These are phyloP conservation scores for Calophaca sinica DNA, from an alignment of 306 rosid genomes.

Conservation along the genomic window DNA sequence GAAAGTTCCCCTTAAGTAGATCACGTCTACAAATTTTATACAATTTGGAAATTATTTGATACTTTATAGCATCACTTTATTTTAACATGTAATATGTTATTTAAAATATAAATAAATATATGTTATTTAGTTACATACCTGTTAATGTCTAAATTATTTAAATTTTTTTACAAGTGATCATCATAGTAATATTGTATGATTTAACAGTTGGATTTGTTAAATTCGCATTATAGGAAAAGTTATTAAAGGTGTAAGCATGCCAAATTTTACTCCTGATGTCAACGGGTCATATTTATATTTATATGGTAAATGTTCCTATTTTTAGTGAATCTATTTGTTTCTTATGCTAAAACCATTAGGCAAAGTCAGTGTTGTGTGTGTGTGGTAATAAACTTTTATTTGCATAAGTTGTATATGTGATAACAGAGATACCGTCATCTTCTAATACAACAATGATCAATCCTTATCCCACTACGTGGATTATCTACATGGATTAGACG, in stretches of 20 bases:
- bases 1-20: not conserved
- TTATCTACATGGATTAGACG: not conserved
- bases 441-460: not conserved
- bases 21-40: not conserved
- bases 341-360: conserved; percentile 14
- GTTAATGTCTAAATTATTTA: too few species aligned
- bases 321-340: conserved; percentile 20
- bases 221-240: not conserved
- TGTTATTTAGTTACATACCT: too few species aligned
- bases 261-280: not conserved
- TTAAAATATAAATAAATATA: too few species aligned
- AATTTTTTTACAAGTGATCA: not conserved
- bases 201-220: not conserved
- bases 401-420: not conserved
- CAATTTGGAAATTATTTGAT: not conserved
- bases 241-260: not conserved
- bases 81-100: not conserved
- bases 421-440: not conserved
- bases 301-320: not conserved
- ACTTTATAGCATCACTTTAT: not conserved
- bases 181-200: not conserved
- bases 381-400: not conserved
- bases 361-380: conserved; percentile 10
- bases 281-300: not conserved
- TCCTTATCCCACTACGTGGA: not conserved